A percentile compares a stretch with the other conserved stretches of the same genome.
These are phyloP conservation scores for Nannizzia gypsea DNA, from an alignment of 2,329 filamentous ascomycete genomes.

Conservation along the genomic window DNA sequence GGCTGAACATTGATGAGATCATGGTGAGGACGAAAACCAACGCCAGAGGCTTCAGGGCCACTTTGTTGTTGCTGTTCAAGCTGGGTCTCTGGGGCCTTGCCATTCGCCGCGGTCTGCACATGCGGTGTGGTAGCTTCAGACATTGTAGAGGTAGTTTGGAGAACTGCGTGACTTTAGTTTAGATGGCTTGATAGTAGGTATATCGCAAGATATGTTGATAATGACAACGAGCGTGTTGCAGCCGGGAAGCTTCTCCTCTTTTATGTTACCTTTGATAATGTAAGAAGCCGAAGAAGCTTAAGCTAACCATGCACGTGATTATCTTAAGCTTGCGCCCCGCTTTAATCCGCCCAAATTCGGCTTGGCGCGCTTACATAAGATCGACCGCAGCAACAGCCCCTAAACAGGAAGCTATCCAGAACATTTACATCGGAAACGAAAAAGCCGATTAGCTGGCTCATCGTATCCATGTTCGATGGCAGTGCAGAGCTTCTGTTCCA, in stretches of 20 bases:
- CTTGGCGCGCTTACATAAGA: not conserved
- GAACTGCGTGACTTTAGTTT: not conserved
- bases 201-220: not conserved
- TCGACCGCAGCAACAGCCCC: not conserved
- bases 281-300: not conserved
- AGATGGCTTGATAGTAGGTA: not conserved
- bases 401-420: not conserved
- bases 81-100: not conserved
- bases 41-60: constrained; percentile 1
- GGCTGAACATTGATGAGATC: constrained; percentile 60
- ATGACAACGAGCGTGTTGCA: not conserved
- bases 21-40: constrained; percentile 38
- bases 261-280: not conserved
- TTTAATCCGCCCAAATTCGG: not conserved
- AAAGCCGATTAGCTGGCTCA: not conserved
- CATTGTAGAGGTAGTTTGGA: not conserved
- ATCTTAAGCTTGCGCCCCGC: not conserved
- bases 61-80: not conserved
- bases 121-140: not conserved
- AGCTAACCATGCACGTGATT: not conserved
- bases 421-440: not conserved
- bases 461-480: not conserved
- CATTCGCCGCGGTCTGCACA: not conserved
- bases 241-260: not conserved
- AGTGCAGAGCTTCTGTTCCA: not conserved